Conservation (phyloP, 352 stramenopile genomes). For the Phytopythium helicoides region DNA sequence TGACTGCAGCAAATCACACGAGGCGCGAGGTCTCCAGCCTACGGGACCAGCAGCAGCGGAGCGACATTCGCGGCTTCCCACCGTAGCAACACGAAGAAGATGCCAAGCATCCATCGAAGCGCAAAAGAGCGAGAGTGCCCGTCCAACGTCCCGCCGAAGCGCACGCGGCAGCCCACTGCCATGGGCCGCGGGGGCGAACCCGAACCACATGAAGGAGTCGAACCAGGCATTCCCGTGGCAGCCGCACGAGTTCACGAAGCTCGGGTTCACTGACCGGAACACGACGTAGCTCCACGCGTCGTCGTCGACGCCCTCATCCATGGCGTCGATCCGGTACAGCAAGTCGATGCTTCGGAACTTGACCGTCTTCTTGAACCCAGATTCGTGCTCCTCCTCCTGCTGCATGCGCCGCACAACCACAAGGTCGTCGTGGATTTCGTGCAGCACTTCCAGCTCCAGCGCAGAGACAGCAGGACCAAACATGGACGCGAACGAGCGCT, state of each 20-base stretch:
- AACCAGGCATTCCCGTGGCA: constrained; percentile 32
- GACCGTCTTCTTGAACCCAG: constrained; percentile 3
- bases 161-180: constrained; percentile 21
- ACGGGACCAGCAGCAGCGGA: constrained; percentile 22
- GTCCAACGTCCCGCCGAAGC: constrained; percentile 29
- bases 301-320: constrained; percentile 14
- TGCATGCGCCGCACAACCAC: constrained; percentile 33
- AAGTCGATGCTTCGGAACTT: constrained; percentile 36
- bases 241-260: constrained; percentile 24
- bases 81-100: constrained; percentile 34
- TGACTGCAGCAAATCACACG: too few species aligned
- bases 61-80: constrained; percentile 29
- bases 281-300: constrained; percentile 18
- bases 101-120: constrained; percentile 25
- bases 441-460: constrained; percentile 27
- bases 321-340: constrained; percentile 25
- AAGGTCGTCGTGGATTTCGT: constrained; percentile 33
- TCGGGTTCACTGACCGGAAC: constrained; percentile 29
- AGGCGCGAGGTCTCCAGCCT: too few species aligned
- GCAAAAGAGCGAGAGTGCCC: constrained; percentile 24
- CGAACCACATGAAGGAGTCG: constrained; percentile 32
- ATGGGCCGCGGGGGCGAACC: constrained; percentile 10
- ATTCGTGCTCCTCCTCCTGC: constrained; percentile 17
- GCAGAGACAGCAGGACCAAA: constrained; percentile 17
- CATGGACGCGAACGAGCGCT: constrained; percentile 20